phyloP scores from a whole-genome alignment of 148 eudicot species.

The Cornus florida region DNA sequence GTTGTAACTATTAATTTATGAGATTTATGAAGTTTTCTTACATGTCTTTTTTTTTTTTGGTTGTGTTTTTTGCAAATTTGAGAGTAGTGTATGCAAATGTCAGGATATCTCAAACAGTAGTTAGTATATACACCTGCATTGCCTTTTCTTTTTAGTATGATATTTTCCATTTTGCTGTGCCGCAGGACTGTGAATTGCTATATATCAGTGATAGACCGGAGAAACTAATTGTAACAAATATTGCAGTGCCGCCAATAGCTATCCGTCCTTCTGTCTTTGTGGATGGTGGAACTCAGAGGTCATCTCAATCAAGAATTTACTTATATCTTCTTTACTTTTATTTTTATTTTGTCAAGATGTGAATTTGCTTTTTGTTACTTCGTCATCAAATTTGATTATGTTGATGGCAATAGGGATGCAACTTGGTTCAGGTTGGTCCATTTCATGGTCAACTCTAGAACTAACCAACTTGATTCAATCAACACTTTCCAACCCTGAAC shows the following conservation, averaged over 20 bases:
- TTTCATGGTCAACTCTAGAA: not conserved
- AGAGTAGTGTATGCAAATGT: not conserved
- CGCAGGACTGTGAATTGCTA: slow-evolving; percentile 89
- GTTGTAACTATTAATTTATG: no score
- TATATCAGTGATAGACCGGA: slow-evolving; percentile 85
- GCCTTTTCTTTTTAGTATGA: slow-evolving; percentile 2
- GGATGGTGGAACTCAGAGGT: slow-evolving; percentile 87
- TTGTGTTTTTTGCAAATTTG: not conserved
- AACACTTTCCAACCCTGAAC: not conserved
- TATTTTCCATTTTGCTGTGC: slow-evolving; percentile 15
- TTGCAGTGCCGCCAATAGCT: slow-evolving; percentile 86
- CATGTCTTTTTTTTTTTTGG: not conserved
- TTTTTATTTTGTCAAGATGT: not conserved
- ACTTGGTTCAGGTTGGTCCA: not conserved
- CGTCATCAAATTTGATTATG: not conserved
- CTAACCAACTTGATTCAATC: not conserved
- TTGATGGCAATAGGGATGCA: not conserved
- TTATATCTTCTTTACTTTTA: not conserved
- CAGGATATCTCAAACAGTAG: not conserved
- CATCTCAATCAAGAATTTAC: not conserved
- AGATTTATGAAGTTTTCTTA: not conserved
- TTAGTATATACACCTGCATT: not conserved
- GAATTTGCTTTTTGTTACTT: not conserved
- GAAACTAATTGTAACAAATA: slow-evolving; percentile 64
- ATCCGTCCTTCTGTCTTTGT: slow-evolving; percentile 93